Evolutionary conservation across 2,329 filamentous ascomycete genomes (phyloP).

Genomic region (Sporothrix inflata): DNA sequence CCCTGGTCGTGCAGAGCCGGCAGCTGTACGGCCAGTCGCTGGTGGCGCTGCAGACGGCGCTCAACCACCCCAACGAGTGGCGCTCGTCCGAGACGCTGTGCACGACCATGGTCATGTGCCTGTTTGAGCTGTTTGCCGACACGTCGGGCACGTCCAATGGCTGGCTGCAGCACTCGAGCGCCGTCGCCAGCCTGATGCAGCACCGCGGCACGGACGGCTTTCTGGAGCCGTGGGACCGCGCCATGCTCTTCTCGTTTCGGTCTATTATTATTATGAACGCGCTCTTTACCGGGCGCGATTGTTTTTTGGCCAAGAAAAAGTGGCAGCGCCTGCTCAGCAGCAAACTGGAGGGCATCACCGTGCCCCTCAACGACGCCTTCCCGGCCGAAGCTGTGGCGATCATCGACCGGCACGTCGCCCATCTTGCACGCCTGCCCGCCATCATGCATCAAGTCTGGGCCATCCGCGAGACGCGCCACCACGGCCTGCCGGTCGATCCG

Average conservation of each 20-base stretch:
- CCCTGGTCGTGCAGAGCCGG: slow-evolving; percentile 43
- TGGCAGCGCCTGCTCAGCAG: slow-evolving; percentile 43
- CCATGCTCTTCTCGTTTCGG: slow-evolving; percentile 46
- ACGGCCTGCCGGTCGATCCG: slow-evolving; percentile 39
- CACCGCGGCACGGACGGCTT: slow-evolving; percentile 45
- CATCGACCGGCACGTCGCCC: slow-evolving; percentile 42
- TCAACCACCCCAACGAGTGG: slow-evolving; percentile 46
- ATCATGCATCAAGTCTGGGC: slow-evolving; percentile 41
- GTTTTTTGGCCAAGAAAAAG: slow-evolving; percentile 44
- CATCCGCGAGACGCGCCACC: slow-evolving; percentile 40
- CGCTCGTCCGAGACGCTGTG: slow-evolving; percentile 48
- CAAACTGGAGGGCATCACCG: slow-evolving; percentile 24
- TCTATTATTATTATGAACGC: slow-evolving; percentile 46
- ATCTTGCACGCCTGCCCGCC: slow-evolving; percentile 43
- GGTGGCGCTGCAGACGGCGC: slow-evolving; percentile 41
- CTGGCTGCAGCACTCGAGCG: slow-evolving; percentile 47
- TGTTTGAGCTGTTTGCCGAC: slow-evolving; percentile 51
- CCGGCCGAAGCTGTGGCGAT: slow-evolving; percentile 34
- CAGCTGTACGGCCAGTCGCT: slow-evolving; percentile 46
- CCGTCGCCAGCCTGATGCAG: slow-evolving; percentile 46
- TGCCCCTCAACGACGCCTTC: neutral
- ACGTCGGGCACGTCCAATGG: slow-evolving; percentile 41
- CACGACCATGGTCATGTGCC: slow-evolving; percentile 46
- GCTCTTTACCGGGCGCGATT: slow-evolving; percentile 44
- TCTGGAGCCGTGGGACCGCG: slow-evolving; percentile 43